Evolutionary conservation across 768 basidiomycete genomes (phyloP), one percentile per base, ranked within the genome.

Genomic region (Crassisporium funariophilum): DNA sequence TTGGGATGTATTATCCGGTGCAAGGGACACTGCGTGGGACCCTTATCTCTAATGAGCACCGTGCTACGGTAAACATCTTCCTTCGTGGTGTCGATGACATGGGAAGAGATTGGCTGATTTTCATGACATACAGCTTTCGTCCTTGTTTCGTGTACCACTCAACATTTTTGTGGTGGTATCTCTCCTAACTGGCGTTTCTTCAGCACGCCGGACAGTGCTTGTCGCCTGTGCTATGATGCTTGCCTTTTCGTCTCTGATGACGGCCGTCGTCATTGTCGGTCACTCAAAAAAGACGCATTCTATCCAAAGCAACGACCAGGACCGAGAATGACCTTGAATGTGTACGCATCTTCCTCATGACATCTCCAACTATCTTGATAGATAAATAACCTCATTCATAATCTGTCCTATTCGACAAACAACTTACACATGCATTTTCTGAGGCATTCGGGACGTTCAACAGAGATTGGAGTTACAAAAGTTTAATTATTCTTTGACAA

Each of bases 1-100:
- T 88, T 5, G 86, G 86, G 36, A 78, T 86, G 80, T 88, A 88
- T 58, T 88, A 88, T 57, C 86, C 86, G 17, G 78, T 87, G 22
- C 86, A 88, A 47, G 86, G 86, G 21, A 88, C 85, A 75, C 65
- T 88, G 16, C 75, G 83, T 31, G 84, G 86, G 17, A 72, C 74
- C 1, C 61, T 88, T 43, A 82, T 88, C 10, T 70, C 82, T 1
- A 82, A 88, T 48, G 86, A 87, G 57, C 79, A 88, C 54, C 77
- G 86, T 12, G 86, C 87, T 1, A 88, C 87, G 42, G 86, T 88
- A 51, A 54, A 79, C 61, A 13, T 33, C 23, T 13, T 41, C 41
- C n/a, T 46, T 9, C 8, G 12, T 36, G 41, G 20, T 40, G 13
- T 35, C 35, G 19, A 35, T 16, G 8, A 27, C 29, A 20, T 17